Base-by-base conservation (phyloP, 768 basidiomycete genomes). In the Favolaschia claudopus region DNA sequence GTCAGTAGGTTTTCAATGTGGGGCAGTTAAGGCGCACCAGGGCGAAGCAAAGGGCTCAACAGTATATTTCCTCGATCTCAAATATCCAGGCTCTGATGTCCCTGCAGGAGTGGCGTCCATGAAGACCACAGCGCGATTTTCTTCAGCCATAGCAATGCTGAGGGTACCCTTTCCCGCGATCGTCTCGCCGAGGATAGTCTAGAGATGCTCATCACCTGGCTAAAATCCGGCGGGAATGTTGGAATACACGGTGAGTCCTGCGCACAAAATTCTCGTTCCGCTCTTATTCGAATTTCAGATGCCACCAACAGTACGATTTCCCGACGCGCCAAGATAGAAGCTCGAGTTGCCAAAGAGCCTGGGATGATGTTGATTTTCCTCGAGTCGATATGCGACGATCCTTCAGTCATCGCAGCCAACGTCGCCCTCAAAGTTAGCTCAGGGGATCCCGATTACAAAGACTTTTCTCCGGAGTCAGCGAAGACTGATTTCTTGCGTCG, bases 391-490 rank as follows among this genome's bases (percentile, higher is more conserved):
- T 99, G 96, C 79, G 89, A 93, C 72, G 96, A 99, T 74, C 95
- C 96, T 1, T 88, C 85, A 2, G 85, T 96, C 62, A 95, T 99
- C 58, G 96, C 97, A 0, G 89, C 96, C 19, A 99, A 99, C 69
- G 89, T 99, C 38, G 95, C 93, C 8, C 83, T 99, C 60, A 99
- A 99, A 77, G 95, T 98, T 42, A 87, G 86, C 55, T 95, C 93
- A 2, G 97, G 97, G 19, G 97, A 99, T 77, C 97, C 97, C 0
- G 97, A 99, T 73, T 99, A 99, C 79, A 91, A 92, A 69, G 89
- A 93, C 67, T 91, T 86, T 74, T 88, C 91, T 1, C 88, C 81
- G 17, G 92, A 95, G 70, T 84, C 88, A 53, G 97, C 97, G 27
- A 88, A 95, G 72, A 80, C 78, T 24, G 97, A 99, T 77, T 99